Conservation (phyloP, 2,329 filamentous ascomycete genomes). For the Scleromitrula shiraiana region DNA sequence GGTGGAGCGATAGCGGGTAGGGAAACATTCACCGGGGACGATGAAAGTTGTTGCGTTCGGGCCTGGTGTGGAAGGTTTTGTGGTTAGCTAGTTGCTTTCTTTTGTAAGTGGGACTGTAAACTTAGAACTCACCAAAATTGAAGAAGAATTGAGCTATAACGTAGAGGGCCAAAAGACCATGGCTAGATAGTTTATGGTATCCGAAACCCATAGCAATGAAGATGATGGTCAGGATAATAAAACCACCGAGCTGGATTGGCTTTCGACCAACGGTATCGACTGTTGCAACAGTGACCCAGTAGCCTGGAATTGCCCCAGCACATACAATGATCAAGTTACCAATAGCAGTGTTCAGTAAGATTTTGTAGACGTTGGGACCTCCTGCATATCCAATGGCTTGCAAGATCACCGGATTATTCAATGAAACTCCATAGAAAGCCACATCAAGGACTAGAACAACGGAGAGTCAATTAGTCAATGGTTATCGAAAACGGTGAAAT, state of each 20-base stretch:
- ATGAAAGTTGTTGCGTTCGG: slow-evolving; percentile 33
- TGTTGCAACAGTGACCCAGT: slow-evolving; percentile 68
- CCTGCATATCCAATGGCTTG: slow-evolving; percentile 63
- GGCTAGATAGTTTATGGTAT: slow-evolving; percentile 41
- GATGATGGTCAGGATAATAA: slow-evolving; percentile 50
- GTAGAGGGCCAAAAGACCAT: slow-evolving; percentile 52
- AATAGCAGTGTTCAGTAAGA: slow-evolving; percentile 63
- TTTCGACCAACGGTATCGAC: slow-evolving; percentile 76
- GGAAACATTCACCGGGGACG: slow-evolving; percentile 32
- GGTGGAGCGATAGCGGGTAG: slow-evolving; percentile 29
- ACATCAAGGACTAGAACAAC: slow-evolving; percentile 58
- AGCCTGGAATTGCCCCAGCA: slow-evolving; percentile 71
- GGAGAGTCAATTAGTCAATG: too few species aligned
- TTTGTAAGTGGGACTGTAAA: neutral
- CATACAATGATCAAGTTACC: slow-evolving; percentile 72
- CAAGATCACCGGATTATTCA: slow-evolving; percentile 70
- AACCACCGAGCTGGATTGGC: slow-evolving; percentile 61
- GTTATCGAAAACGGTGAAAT: too few species aligned
- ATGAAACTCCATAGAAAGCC: slow-evolving; percentile 51
- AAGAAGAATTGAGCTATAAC: slow-evolving; percentile 60
- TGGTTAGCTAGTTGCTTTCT: neutral
- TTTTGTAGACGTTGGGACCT: slow-evolving; percentile 56
- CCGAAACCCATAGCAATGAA: slow-evolving; percentile 58
- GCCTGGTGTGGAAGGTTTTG: neutral
- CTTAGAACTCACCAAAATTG: slow-evolving; percentile 40